Evolutionary conservation across 2,329 filamentous ascomycete genomes (phyloP), one percentile per base, ranked within the genome.

Genomic region (Pyricularia sp.): DNA sequence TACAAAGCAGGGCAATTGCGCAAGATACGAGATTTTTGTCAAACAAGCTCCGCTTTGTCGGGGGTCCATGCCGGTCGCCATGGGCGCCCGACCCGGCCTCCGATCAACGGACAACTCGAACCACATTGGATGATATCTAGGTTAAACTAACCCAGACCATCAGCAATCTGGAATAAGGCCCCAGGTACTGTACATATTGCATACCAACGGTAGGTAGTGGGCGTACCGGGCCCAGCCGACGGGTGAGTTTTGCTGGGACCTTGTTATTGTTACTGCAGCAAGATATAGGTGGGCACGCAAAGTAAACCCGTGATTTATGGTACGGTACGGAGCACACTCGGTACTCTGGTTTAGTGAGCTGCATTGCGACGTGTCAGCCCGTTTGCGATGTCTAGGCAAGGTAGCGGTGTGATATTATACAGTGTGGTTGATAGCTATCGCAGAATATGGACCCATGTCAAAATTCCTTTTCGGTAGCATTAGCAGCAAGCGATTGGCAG

Each of bases 401-500:
- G 42, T 55, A 55, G 42, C 42, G 42, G 42, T 55, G 42, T 55
- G 20, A 20, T 9, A 55, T 55, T 55, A 5, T 36, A 36, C 33
- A 36, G 33, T 55, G 17, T 55, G 42, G 3, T 55, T n/a, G 42
- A n/a, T n/a, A 55, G 42, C 20, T n/a, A 36, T 17, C 5, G 33
- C 4, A n/a, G 17, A n/a, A 55, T 17, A 1, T 55, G 42, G 42
- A 20, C 11, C 42, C 42, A 20, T 7, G 42, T n/a, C 9, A 4
- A 55, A 7, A 55, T 70, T 65, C 65, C 50, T n/a, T 63, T 42
- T 36, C 33, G 33, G 26, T 66, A 55, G 42, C 42, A 55, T 55
- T 7, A n/a, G 42, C 42, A 55, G 9, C 20, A 55, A 55, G 42
- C 42, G 42, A 55, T 55, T 55, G 42, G 42, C 42, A 55, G 42